These are phyloP conservation scores for Phaseolus coccineus DNA, from an alignment of 331 rosid species.

Conservation along the genomic window DNA sequence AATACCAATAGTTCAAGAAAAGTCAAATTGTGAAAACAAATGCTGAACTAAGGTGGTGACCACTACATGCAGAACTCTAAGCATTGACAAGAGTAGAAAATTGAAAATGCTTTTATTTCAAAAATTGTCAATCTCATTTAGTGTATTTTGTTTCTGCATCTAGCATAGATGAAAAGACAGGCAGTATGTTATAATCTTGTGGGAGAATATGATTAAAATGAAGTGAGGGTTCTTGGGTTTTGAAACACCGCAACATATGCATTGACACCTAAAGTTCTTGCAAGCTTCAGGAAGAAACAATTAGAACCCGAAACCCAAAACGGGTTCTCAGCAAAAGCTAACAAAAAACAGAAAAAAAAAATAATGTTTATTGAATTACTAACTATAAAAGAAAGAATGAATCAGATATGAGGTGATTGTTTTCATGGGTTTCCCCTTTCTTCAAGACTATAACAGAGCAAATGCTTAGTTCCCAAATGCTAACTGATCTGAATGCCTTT, in stretches of 20 bases:
- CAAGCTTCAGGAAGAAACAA: slow-evolving; percentile 1
- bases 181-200: slow-evolving; percentile 1
- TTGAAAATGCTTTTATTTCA: not conserved
- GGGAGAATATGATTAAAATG: slow-evolving; percentile 40
- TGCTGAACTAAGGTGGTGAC: not conserved
- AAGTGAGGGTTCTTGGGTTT: slow-evolving; percentile 64
- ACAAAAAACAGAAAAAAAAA: not conserved
- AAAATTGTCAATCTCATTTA: not conserved
- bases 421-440: not conserved
- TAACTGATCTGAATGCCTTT: not conserved
- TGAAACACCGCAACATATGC: slow-evolving; percentile 57
- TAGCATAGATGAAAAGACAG: not conserved
- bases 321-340: not conserved
- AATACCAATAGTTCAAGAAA: too few species aligned
- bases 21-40: not conserved
- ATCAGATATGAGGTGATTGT: not conserved
- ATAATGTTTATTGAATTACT: not conserved
- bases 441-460: not conserved
- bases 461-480: slow-evolving; percentile 1
- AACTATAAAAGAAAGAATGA: not conserved
- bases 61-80: not conserved
- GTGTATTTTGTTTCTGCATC: not conserved
- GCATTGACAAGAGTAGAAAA: slow-evolving; percentile 31
- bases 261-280: slow-evolving; percentile 56
- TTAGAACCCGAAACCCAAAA: not conserved